These are phyloP conservation scores for Aurinia saxatilis DNA, from an alignment of 345 rosid genomes.

Conservation along the genomic window DNA sequence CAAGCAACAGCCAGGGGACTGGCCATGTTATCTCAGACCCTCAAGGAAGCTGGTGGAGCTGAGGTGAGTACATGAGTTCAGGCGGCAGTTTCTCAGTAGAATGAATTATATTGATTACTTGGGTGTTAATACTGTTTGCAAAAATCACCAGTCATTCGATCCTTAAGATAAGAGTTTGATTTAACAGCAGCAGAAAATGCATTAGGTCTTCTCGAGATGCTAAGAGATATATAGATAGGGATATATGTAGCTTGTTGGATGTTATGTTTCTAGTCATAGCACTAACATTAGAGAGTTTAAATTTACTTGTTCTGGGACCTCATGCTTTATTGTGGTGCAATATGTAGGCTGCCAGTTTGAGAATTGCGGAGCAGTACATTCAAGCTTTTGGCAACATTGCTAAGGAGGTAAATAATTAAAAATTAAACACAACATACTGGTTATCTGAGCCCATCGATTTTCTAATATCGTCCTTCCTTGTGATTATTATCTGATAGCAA, in stretches of 20 bases:
- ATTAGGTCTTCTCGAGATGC: not conserved
- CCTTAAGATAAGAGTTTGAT: not conserved
- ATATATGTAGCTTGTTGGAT: not conserved
- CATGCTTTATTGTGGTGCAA: constrained; percentile 8
- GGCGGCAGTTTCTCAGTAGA: not conserved
- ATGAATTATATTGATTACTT: constrained; percentile 1
- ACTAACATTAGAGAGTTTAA: not conserved
- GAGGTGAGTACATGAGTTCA: constrained; percentile 48
- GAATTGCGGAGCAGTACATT: constrained; percentile 76
- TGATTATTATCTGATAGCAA: not conserved
- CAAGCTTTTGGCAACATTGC: constrained; percentile 84
- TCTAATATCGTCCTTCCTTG: not conserved
- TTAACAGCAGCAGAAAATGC: not conserved
- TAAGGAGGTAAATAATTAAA: constrained; percentile 50
- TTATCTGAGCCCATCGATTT: not conserved
- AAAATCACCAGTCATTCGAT: not conserved
- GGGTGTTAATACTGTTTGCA: not conserved
- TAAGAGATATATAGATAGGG: too few species aligned
- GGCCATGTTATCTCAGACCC: constrained; percentile 55
- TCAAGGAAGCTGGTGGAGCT: constrained; percentile 69
- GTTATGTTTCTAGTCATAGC: too few species aligned
- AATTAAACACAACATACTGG: not conserved
- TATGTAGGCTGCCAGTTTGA: constrained; percentile 78
- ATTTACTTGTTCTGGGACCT: not conserved
- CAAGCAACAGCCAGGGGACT: constrained; percentile 77